Conservation (phyloP, 2,329 filamentous ascomycete genomes). For the Atkinsonella texensis region DNA sequence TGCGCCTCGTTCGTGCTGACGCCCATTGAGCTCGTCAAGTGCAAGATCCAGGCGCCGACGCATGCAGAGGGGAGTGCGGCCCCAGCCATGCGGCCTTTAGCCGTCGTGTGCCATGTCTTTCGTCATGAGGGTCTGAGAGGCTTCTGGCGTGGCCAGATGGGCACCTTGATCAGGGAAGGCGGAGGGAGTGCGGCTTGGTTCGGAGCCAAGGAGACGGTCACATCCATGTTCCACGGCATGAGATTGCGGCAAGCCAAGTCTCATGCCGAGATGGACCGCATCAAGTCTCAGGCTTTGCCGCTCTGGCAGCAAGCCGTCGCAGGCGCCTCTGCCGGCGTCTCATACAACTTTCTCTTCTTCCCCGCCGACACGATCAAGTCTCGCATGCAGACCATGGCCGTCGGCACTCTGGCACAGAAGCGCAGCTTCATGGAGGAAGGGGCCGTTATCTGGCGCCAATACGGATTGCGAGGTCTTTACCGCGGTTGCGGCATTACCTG, state of each 20-base stretch:
- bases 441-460: slow-evolving; percentile 62
- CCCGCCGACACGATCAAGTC: slow-evolving; percentile 97
- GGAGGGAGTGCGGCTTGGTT: slow-evolving; percentile 95
- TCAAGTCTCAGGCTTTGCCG: slow-evolving; percentile 47
- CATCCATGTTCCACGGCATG: slow-evolving; percentile 53
- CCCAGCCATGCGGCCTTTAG: slow-evolving; percentile 48
- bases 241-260: slow-evolving; percentile 32
- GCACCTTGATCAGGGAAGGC: slow-evolving; percentile 86
- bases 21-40: slow-evolving; percentile 94
- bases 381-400: slow-evolving; percentile 82
- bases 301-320: slow-evolving; percentile 80
- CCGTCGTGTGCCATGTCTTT: slow-evolving; percentile 69
- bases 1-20: slow-evolving; percentile 87
- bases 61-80: slow-evolving; percentile 28
- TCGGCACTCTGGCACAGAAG: slow-evolving; percentile 41
- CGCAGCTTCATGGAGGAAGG: slow-evolving; percentile 64
- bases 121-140: slow-evolving; percentile 70
- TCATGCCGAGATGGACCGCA: slow-evolving; percentile 26
- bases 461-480: slow-evolving; percentile 77
- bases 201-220: slow-evolving; percentile 73
- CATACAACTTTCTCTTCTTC: slow-evolving; percentile 95
- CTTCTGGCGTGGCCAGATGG: slow-evolving; percentile 92
- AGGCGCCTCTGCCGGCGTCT: slow-evolving; percentile 78
- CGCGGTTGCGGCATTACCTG: slow-evolving; percentile 93
- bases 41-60: slow-evolving; percentile 80